phyloP scores from a whole-genome alignment of 352 stramenopile species.

The Globisporangium acanthophoron region DNA sequence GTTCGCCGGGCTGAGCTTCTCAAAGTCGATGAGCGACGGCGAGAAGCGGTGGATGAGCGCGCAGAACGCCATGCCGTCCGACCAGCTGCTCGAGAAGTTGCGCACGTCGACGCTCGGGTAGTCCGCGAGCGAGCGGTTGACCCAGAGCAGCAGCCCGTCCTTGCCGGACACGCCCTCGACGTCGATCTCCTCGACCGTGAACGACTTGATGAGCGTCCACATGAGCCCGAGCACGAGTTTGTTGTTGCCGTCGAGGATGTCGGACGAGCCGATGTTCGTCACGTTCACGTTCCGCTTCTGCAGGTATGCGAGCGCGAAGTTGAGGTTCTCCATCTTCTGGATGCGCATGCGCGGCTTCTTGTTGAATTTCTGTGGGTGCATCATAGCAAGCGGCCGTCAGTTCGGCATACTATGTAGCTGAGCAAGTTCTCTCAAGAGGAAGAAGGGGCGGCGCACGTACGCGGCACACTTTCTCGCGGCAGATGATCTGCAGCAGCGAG shows the following conservation, averaged over 20 bases:
- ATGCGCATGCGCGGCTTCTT: constrained; percentile 91
- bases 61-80: constrained; percentile 86
- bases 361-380: constrained; percentile 77
- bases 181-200: constrained; percentile 82
- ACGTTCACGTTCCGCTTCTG: constrained; percentile 87
- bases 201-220: constrained; percentile 92
- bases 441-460: constrained; percentile 24
- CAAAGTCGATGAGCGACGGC: constrained; percentile 81
- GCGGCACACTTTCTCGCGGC: constrained; percentile 78
- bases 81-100: constrained; percentile 89
- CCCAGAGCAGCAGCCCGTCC: constrained; percentile 87
- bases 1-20: constrained; percentile 60
- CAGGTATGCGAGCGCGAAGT: constrained; percentile 88
- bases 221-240: constrained; percentile 90
- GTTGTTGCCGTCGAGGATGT: constrained; percentile 90
- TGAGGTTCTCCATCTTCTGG: constrained; percentile 92
- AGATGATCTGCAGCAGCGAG: constrained; percentile 87
- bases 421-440: no score
- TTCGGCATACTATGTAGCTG: no score
- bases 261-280: constrained; percentile 90
- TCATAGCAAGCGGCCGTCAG: no score
- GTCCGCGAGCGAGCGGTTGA: constrained; percentile 80
- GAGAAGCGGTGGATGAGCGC: constrained; percentile 89
- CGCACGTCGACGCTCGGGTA: constrained; percentile 83
- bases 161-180: constrained; percentile 88